Conservation (phyloP, 2,329 filamentous ascomycete genomes). For the Cadophora malorum region DNA sequence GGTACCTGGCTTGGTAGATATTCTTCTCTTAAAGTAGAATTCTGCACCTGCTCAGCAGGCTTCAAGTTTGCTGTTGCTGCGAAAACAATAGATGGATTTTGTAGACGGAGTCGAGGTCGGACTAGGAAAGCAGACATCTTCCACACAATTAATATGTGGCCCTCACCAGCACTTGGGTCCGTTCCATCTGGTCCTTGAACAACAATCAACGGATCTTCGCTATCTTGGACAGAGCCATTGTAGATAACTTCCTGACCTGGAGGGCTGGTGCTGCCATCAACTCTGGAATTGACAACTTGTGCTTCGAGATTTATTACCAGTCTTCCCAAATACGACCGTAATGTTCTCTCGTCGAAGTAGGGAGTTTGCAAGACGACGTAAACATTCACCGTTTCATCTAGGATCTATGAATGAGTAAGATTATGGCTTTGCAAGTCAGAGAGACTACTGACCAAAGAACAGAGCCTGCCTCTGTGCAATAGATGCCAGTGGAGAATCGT, state of each 20-base stretch:
- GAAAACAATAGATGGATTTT: slow-evolving; percentile 71
- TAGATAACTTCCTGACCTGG: slow-evolving; percentile 65
- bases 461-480: slow-evolving; percentile 68
- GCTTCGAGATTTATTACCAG: slow-evolving; percentile 72
- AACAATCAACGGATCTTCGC: slow-evolving; percentile 57
- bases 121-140: slow-evolving; percentile 63
- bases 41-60: slow-evolving; percentile 53
- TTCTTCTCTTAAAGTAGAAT: slow-evolving; percentile 56
- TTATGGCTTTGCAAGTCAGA: slow-evolving; percentile 42
- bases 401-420: slow-evolving; percentile 58
- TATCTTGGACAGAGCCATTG: slow-evolving; percentile 57
- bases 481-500: slow-evolving; percentile 56
- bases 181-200: slow-evolving; percentile 50
- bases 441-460: slow-evolving; percentile 69
- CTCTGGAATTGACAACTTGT: slow-evolving; percentile 64
- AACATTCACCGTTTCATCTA: slow-evolving; percentile 77
- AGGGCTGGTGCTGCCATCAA: slow-evolving; percentile 53
- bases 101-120: slow-evolving; percentile 68
- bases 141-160: slow-evolving; percentile 63
- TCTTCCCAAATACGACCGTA: slow-evolving; percentile 65
- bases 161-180: slow-evolving; percentile 42
- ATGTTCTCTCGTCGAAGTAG: slow-evolving; percentile 59
- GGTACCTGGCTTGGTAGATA: slow-evolving; percentile 74
- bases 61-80: slow-evolving; percentile 65
- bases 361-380: slow-evolving; percentile 73